Conservation (phyloP, 169 alveolate species). For the Ichthyophthirius multifiliis region DNA sequence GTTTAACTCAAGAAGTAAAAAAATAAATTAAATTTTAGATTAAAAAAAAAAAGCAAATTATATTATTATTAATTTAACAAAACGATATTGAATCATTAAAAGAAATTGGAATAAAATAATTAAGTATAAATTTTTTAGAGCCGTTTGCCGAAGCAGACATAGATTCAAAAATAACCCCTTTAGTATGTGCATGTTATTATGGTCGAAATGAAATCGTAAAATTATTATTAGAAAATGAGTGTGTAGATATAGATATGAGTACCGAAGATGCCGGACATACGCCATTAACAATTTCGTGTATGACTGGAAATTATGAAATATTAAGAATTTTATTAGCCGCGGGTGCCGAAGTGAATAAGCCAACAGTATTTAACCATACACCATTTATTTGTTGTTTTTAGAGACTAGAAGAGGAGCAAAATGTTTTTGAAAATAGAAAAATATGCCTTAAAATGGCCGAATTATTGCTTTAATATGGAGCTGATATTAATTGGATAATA, state of each 20-base stretch:
- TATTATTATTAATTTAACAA: background rate
- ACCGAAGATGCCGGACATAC: constrained; percentile 38
- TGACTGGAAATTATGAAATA: constrained; percentile 54
- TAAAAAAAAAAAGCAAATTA: background rate
- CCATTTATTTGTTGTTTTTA: constrained; percentile 72
- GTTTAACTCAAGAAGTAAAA: no score
- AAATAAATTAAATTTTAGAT: no score
- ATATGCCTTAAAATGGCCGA: constrained; percentile 74
- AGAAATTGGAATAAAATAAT: background rate
- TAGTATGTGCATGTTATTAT: constrained; percentile 25
- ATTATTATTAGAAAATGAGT: constrained; percentile 12
- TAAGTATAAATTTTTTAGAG: constrained; percentile 30
- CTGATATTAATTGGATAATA: constrained; percentile 45
- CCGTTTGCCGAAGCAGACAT: constrained; percentile 32
- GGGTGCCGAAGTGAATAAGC: constrained; percentile 65
- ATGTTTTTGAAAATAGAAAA: constrained; percentile 73
- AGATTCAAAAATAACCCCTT: constrained; percentile 38
- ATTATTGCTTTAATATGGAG: constrained; percentile 54
- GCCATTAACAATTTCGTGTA: constrained; percentile 52
- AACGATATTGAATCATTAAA: background rate
- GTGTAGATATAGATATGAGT: constrained; percentile 31
- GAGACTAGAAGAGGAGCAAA: constrained; percentile 70
- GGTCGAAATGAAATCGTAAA: constrained; percentile 21
- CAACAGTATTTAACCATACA: constrained; percentile 48
- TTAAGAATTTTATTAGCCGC: constrained; percentile 38